phyloP scores from a whole-genome alignment of 1,284 basidiomycete species.

The Phellopilus nigrolimitatus region DNA sequence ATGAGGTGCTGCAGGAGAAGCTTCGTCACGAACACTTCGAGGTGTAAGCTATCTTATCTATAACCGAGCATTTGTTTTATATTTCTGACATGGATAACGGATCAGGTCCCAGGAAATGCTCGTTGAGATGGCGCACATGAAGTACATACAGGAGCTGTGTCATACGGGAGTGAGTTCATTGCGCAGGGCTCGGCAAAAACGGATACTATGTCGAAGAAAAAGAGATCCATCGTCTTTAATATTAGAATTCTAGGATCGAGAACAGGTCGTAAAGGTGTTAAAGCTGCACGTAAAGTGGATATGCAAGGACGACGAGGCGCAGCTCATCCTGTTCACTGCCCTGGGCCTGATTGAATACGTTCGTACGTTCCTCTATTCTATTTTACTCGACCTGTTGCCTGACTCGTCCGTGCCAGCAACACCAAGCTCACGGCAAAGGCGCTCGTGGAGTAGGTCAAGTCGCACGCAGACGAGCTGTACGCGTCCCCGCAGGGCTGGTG shows the following conservation, averaged over 20 bases:
- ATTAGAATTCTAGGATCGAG: slow-evolving; percentile 61
- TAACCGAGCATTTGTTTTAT: neutral
- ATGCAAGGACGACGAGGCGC: slow-evolving; percentile 81
- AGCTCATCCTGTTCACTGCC: slow-evolving; percentile 82
- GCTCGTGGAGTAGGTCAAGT: slow-evolving; percentile 59
- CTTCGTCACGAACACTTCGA: slow-evolving; percentile 66
- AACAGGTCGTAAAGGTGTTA: slow-evolving; percentile 80
- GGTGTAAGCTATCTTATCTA: slow-evolving; percentile 36
- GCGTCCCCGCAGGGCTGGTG: slow-evolving; percentile 65
- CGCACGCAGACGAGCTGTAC: slow-evolving; percentile 51
- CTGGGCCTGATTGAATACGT: slow-evolving; percentile 82
- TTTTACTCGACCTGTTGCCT: slow-evolving; percentile 9
- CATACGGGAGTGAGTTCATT: slow-evolving; percentile 78
- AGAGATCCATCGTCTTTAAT: slow-evolving; percentile 1
- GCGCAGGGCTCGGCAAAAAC: slow-evolving; percentile 79
- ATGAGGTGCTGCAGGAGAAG: slow-evolving; percentile 59
- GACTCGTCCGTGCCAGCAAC: slow-evolving; percentile 48
- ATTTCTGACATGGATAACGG: slow-evolving; percentile 4
- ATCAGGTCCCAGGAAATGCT: slow-evolving; percentile 73
- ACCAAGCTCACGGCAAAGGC: slow-evolving; percentile 83
- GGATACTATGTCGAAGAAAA: slow-evolving; percentile 7
- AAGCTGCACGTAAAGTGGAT: slow-evolving; percentile 85
- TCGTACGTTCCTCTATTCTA: neutral
- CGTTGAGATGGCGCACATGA: slow-evolving; percentile 89
- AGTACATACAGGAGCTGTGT: slow-evolving; percentile 81